Percentiles rank a stretch among this genome's conserved stretches.
Evolutionary conservation across 306 rosid genomes (phyloP).

Genomic region (Sesbania bispinosa): DNA sequence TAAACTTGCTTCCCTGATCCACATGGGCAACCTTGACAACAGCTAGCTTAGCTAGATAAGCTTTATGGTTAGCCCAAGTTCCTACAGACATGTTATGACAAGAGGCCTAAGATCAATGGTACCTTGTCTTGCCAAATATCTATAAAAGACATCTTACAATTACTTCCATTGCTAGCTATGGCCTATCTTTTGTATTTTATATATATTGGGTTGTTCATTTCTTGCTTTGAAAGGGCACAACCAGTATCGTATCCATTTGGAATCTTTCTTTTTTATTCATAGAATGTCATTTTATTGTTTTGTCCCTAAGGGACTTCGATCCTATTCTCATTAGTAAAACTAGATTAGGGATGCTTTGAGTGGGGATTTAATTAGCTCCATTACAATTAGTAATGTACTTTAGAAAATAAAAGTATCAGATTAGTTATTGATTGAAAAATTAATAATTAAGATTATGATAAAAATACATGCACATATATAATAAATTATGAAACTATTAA

Average conservation of each 20-base stretch:
- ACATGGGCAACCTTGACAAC: conserved; percentile 1
- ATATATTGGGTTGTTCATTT: no score
- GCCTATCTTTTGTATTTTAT: no score
- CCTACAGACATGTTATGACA: no score
- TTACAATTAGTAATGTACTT: no score
- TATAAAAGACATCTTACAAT: background rate
- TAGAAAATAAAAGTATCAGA: no score
- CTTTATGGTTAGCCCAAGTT: conserved; percentile 1
- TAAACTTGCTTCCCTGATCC: background rate
- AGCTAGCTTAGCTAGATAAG: background rate
- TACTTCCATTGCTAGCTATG: no score
- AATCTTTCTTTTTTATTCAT: background rate
- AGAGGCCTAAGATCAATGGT: no score
- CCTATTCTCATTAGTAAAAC: background rate
- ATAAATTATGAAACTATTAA: no score
- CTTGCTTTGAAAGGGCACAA: background rate
- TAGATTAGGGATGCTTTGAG: background rate
- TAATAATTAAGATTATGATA: no score
- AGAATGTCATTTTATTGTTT: background rate
- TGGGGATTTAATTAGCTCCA: no score
- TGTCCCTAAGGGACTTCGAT: background rate
- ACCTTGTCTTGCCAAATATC: conserved; percentile 5
- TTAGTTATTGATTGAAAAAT: no score
- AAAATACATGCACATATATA: no score
- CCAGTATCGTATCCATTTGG: background rate